Evolutionary conservation across 768 basidiomycete species (phyloP), one percentile per base, ranked within the genome.

Genomic region (Lactarius indigo): DNA sequence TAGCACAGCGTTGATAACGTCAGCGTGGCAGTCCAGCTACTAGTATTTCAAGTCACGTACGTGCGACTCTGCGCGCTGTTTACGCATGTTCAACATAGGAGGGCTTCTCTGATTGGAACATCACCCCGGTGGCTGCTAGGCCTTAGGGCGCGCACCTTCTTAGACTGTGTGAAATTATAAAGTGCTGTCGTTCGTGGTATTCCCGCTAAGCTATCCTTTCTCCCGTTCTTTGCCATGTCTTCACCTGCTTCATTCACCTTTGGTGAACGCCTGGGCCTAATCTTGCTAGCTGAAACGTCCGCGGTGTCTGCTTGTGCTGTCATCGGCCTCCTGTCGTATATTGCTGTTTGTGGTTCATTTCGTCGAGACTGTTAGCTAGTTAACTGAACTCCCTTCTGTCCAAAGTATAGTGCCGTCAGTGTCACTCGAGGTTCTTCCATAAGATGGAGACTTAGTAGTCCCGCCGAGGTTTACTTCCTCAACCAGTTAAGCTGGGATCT

Each of bases 391-490:
- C 18, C 33, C 17, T 30, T 6, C 9, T 35, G 37, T 42, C 20
- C 17, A 37, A 63, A 71, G 68, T 69, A 69, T 62, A 64, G 61
- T 64, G 50, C 63, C 33, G 41, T 64, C 37, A 64, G 63, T 55
- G 30, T 73, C 57, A 67, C 37, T 13, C 59, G 52, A 26, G 64
- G 66, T 20, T 63, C 64, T 5, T 18, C 63, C 35, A 26, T 64
- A 13, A 61, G 60, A 30, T 71, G 68, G 70, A 47, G 62, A 9
- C 63, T 60, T 37, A 60, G 59, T 35, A 66, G 71, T 35, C 69
- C 72, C 57, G 63, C 72, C 17, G 71, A 75, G 60, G 67, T 71
- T 60, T 74, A 73, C 56, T 71, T 75, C 23, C 64, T 74, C 39
- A 66, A 65, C 47, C 67, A 74, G 18, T 60, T 75, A 15, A 64